Base-by-base conservation (phyloP, 2,329 filamentous ascomycete species). In the Nannizzia gypsea region DNA sequence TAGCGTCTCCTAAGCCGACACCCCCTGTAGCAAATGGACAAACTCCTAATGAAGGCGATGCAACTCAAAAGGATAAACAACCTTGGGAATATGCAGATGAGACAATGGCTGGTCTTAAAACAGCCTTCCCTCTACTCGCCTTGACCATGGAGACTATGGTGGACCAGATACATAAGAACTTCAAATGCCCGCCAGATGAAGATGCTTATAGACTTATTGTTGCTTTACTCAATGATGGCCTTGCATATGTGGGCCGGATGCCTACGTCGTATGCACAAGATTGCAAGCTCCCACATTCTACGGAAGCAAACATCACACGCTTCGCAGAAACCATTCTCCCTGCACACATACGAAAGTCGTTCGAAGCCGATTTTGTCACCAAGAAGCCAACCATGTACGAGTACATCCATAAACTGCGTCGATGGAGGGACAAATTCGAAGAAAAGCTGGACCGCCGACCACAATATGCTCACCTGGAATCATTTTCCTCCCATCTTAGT, bases 131-230 rank as follows among this genome's bases (percentile, higher is more conserved):
- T 24, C 81, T 99, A 17, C 82, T 99, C 66, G 93, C 95, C 8
- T 78, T 97, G 48, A 96, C 92, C 0, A 97, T 99, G 93, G 93
- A 99, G 76, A 96, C 92, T 0, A 99, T 97, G 90, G 91, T 97
- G 31, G 93, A 99, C 70, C 92, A 97, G 74, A 96, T 99, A 61
- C 88, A 93, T 73, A 97, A 97, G 79, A 88, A 97, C 74, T 99
- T 99, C 82, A 99, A 99, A 76, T 97, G 93, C 68, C 92, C 92
- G 13, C 92, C 92, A 0, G 93, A 99, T 68, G 93, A 99, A 72
- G 93, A 99, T 76, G 95, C 93, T 1, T 97, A 97, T 73, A 83
- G 93, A 56, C 80, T 99, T 15, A 99, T 99, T 65, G 92, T 97
- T n/a, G 95, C 93, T 2, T 78, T 99, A 9, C 83, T 99, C 22